Base-by-base conservation (phyloP, 129 eudicot species). In the Erigeron canadensis region DNA sequence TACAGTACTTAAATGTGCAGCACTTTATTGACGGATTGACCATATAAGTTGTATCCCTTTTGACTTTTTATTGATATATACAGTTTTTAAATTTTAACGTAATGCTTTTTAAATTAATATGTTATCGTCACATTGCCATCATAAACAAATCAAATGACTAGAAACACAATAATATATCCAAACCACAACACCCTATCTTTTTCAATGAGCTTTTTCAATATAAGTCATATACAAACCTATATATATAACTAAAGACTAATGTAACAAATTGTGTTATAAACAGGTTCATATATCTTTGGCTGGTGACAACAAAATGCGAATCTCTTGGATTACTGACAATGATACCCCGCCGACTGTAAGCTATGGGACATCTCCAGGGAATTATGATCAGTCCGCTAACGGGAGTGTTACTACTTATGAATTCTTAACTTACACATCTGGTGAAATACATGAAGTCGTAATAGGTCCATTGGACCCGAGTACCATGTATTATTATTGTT, bases 211-310 rank as follows among this genome's bases (percentile, higher is more conserved):
- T 28, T 28, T 28, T 28, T 28, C 34, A 1, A 28, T 28, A 28
- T 3, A 28, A 28, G 34, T 28, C 34, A 28, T 28, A 28, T 28
- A 28, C 34, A 28, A 28, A 28, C 34, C 34, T 28, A 28, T 28
- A 28, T 28, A 3, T n/a, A n/a, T n/a, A n/a, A n/a, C n/a, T 8
- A 47, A 1, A 4, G 10, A 21, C 19, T 17, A 10, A 57, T 57
- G 39, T 57, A 10, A 57, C 9, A 1, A 17, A 21, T 7, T 57
- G 9, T n/a, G 23, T 5, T 13, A 44, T 10, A 41, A 41, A 54
- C 74, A 89, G 96, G 89, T 89, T 43, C 96, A 84, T 65, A 64
- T 86, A 63, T 83, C 96, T 45, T 43, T 83, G 73, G 86, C 72
- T 4, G 96, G 91, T 13, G 55, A 44, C 18, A 72, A 84, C 51